Conservation (phyloP, 495 filamentous ascomycete species). For the Cercophora sp. region DNA sequence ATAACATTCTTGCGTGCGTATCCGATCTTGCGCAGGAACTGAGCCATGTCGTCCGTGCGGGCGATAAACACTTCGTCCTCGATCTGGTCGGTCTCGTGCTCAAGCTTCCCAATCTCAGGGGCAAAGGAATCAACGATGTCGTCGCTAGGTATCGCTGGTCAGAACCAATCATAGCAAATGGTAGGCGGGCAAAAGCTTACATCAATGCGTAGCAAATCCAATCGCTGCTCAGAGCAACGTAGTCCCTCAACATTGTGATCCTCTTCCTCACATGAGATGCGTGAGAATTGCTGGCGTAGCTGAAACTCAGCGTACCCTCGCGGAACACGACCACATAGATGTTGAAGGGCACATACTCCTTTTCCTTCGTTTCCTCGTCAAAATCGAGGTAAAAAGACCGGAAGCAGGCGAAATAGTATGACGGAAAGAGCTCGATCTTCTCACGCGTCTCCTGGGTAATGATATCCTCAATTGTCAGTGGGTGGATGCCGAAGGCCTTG, state of each 20-base stretch:
- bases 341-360: conserved; percentile 87
- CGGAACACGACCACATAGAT: conserved; percentile 96
- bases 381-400: conserved; percentile 70
- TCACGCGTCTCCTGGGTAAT: conserved; percentile 89
- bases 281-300: conserved; percentile 78
- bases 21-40: conserved; percentile 83
- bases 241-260: conserved; percentile 89
- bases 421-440: conserved; percentile 95
- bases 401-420: conserved; percentile 98
- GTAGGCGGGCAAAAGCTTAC: conserved; percentile 46
- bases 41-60: conserved; percentile 78
- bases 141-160: conserved; percentile 52
- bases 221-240: conserved; percentile 85
- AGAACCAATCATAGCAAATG: conserved; percentile 13
- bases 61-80: conserved; percentile 93
- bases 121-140: conserved; percentile 96
- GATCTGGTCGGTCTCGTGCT: conserved; percentile 83
- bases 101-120: conserved; percentile 80
- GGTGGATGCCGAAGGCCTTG: conserved; percentile 88
- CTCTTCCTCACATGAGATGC: conserved; percentile 83
- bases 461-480: conserved; percentile 91
- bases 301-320: conserved; percentile 91
- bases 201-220: conserved; percentile 99
- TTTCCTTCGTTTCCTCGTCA: conserved; percentile 67
- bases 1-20: conserved; percentile 91